phyloP scores from a whole-genome alignment of 1,139 yeast genomes.

The Sugiyamaella pinicola region DNA sequence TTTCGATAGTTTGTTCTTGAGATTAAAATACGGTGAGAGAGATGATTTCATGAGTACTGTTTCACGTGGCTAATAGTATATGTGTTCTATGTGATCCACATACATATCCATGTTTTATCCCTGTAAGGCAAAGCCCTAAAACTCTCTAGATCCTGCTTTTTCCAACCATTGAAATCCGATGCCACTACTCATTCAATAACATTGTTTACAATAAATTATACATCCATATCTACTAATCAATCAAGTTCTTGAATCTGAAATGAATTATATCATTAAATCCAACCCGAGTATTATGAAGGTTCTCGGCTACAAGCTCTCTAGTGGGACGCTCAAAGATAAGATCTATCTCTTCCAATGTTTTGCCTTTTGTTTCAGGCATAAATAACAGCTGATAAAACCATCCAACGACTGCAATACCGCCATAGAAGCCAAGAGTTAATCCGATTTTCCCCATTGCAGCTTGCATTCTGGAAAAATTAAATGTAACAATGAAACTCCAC shows the following conservation, averaged over 20 bases:
- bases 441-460: conserved; percentile 60
- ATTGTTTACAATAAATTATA: too few relatives aligned
- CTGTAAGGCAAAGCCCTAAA: too few relatives aligned
- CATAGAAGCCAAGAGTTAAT: conserved; percentile 62
- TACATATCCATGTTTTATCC: too few relatives aligned
- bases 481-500: conserved; percentile 64
- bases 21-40: too few relatives aligned
- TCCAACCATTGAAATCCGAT: not conserved
- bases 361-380: conserved; percentile 76
- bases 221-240: conserved; percentile 1
- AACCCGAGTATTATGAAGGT: conserved; percentile 15
- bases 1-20: too few relatives aligned
- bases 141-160: not conserved
- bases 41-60: too few relatives aligned
- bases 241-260: conserved; percentile 18
- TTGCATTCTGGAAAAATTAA: conserved; percentile 59
- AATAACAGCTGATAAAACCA: conserved; percentile 57
- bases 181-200: not conserved
- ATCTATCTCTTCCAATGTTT: conserved; percentile 74
- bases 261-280: conserved; percentile 19
- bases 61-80: too few relatives aligned
- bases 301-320: conserved; percentile 30
- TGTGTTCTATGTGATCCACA: too few relatives aligned
- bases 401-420: conserved; percentile 62
- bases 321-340: conserved; percentile 41